Evolutionary conservation across 257 asterid species (phyloP).

Genomic region (Handroanthus guayacan): DNA sequence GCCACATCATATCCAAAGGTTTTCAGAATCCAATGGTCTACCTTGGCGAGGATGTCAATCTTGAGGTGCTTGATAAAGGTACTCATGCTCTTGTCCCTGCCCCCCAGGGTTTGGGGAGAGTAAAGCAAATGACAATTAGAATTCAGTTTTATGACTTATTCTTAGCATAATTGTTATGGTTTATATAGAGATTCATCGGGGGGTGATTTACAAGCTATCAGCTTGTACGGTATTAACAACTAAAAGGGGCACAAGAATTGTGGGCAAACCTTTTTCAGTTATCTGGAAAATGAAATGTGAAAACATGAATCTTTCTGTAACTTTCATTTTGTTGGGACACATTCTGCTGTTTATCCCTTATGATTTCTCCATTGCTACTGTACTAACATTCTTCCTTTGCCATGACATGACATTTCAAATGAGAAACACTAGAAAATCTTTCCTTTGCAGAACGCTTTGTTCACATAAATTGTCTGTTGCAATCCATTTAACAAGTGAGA

Average conservation of each 20-base stretch:
- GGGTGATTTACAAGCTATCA: slow-evolving; percentile 29
- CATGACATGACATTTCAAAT: slow-evolving; percentile 8
- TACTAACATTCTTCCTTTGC: neutral
- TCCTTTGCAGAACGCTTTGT: neutral
- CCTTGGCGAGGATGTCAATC: slow-evolving; percentile 55
- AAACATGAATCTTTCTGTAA: slow-evolving; percentile 11
- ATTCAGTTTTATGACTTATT: slow-evolving; percentile 17
- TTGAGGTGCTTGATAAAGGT: slow-evolving; percentile 73
- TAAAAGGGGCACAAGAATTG: slow-evolving; percentile 6
- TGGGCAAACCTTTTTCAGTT: slow-evolving; percentile 12
- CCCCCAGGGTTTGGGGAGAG: slow-evolving; percentile 28
- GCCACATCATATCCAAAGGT: slow-evolving; percentile 69
- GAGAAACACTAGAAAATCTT: slow-evolving; percentile 5
- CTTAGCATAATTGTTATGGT: slow-evolving; percentile 14
- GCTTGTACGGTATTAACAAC: slow-evolving; percentile 25
- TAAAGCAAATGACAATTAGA: slow-evolving; percentile 8
- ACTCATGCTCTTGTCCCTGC: slow-evolving; percentile 29
- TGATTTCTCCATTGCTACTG: neutral
- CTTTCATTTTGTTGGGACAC: slow-evolving; percentile 7
- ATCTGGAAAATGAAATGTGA: neutral
- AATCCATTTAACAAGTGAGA: neutral
- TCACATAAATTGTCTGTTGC: slow-evolving; percentile 5
- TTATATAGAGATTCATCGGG: slow-evolving; percentile 30
- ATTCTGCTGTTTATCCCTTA: slow-evolving; percentile 26
- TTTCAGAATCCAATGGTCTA: slow-evolving; percentile 59